Base-by-base conservation (phyloP, 768 basidiomycete species). In the Tylopilus subfusipes region DNA sequence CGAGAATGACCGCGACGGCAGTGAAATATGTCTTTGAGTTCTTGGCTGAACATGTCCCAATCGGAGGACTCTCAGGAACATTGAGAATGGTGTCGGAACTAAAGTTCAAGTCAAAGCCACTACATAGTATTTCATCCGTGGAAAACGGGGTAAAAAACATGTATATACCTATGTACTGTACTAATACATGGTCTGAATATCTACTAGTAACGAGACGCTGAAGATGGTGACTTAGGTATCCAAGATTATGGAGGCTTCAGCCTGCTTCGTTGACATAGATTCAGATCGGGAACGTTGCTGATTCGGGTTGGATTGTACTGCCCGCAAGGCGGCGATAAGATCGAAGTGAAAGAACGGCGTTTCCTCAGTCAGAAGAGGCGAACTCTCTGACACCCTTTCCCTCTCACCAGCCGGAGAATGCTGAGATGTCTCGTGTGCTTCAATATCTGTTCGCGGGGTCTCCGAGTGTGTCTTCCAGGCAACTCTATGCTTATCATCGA, bases 301-400 rank as follows among this genome's bases (percentile, higher is more conserved):
- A n/a, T 19, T 50, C 16, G 52, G 29, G 29, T 72, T 75, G 58
- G 68, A 70, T 64, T 90, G 88, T 6, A 88, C 90, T 13, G 85
- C 84, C 9, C 72, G 76, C 38, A 93, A 83, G 36, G 92, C 92
- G 3, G 78, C 76, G 30, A 77, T 71, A 34, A 98, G 73, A 68
- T 96, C 94, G 59, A 97, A 76, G 74, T 98, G 96, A 86, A 98
- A 96, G 78, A 85, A 91, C 10, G 90, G 90, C 8, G 88, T 92
- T 36, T 80, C 78, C 10, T 75, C 58, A 1, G 76, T 68, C 29
- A 84, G 66, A 38, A 87, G 63, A 16, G 79, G 72, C 18, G 33
- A 62, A 22, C 11, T 44, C 29, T 57, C 56, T 10, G 38, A 54
- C n/a, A n/a, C n/a, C n/a, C n/a, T n/a, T 10, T 29, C 4, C 11